Evolutionary conservation across 2,329 filamentous ascomycete genomes (phyloP).

Genomic region (Chalaropsis ovoidea): DNA sequence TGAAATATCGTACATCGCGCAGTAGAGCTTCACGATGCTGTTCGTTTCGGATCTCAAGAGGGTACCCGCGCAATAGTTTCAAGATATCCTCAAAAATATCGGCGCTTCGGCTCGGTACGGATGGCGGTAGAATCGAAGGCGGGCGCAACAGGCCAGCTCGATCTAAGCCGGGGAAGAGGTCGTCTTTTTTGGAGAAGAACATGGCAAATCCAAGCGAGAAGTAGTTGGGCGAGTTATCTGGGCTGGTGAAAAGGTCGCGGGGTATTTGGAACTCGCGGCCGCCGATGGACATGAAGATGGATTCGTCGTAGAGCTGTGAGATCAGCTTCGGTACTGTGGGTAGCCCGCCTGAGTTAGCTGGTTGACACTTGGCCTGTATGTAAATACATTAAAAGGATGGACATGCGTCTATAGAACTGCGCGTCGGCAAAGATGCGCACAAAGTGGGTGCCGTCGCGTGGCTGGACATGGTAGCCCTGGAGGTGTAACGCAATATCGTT

Average conservation of each 20-base stretch:
- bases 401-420: constrained; percentile 75
- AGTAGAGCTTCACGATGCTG: constrained; percentile 67
- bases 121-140: constrained; percentile 73
- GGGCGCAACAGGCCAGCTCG: constrained; percentile 71
- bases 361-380: neutral
- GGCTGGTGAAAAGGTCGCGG: constrained; percentile 71
- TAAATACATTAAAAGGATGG: neutral
- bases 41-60: constrained; percentile 63
- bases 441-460: constrained; percentile 74
- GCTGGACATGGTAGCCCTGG: constrained; percentile 80
- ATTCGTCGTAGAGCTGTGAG: constrained; percentile 81
- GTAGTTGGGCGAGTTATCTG: constrained; percentile 90
- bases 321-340: constrained; percentile 69
- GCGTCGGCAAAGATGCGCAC: constrained; percentile 89
- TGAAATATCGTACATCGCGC: constrained; percentile 82
- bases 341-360: neutral
- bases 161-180: constrained; percentile 78
- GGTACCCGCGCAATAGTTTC: constrained; percentile 73
- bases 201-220: constrained; percentile 83
- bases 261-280: constrained; percentile 81
- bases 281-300: constrained; percentile 86
- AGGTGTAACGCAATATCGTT: constrained; percentile 81
- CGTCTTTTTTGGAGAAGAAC: constrained; percentile 70
- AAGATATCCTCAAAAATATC: constrained; percentile 75
- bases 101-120: constrained; percentile 70